Base-by-base conservation (phyloP, 176 grass and related monocot species). In the Musa troglodytarum region DNA sequence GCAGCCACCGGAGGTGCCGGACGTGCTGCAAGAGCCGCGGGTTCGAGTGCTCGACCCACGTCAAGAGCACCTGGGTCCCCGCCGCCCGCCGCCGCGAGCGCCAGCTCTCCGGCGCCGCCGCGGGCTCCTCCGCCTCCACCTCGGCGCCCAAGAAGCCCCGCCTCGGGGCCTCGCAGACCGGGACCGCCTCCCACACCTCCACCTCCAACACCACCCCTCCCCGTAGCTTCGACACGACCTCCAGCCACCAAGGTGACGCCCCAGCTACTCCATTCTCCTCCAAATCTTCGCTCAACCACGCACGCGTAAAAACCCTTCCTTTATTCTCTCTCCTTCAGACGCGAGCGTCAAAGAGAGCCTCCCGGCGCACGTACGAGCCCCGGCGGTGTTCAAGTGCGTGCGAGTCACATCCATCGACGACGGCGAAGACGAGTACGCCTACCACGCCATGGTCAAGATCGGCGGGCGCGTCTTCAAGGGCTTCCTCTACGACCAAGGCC, bases 11-110 rank as follows among this genome's bases (percentile, higher is more conserved):
- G 57, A 88, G 96, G n/a, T 99, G 96, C 81, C 91, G 96, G 53
- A 99, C 88, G 23, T 99, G 96, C 77, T 99, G 96, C 82, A 99
- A 95, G 82, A 94, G 83, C 84, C 96, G 88, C 15, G 96, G 91
- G 34, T 95, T 88, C 54, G 91, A 89, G 1, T 99, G 96, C 77
- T 63, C 85, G 0, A 99, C 91, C 66, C 96, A 99, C 78, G 86
- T 99, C 51, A 83, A 79, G 86, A 99, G 96, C 87, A 99, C 96
- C 14, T 99, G 96, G 96, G 87, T 95, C 26, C 88, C 96, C 11
- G 85, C 91, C 52, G 81, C 91, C 6, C 82, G 88, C 0, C 90
- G 91, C 68, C 84, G 91, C 0, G 91, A 99, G 83, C 85, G 91
- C 20, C 90, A 88, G 71, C 85, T 82, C 2, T 51, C 70, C 26